Conservation (phyloP, 495 filamentous ascomycete genomes). For the Tetracladium setigerum region DNA sequence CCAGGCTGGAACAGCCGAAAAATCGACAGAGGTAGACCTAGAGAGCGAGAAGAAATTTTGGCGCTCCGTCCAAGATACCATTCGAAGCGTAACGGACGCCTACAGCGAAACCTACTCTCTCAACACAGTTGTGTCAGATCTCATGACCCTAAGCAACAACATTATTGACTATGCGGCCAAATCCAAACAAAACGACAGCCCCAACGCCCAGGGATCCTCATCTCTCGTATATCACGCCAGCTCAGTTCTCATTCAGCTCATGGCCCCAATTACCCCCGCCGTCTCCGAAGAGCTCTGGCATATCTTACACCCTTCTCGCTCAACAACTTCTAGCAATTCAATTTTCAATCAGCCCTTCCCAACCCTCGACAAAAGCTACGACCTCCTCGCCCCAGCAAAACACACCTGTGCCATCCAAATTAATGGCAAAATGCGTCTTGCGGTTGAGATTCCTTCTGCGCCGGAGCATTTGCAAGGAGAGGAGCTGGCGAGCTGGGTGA, state of each 20-base stretch:
- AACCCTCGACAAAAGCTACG: slow-evolving; percentile 38
- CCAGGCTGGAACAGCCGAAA: background rate
- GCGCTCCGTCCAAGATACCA: slow-evolving; percentile 56
- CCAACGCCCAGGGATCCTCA: background rate
- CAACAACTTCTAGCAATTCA: slow-evolving; percentile 17
- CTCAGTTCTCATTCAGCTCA: slow-evolving; percentile 51
- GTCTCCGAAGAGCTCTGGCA: slow-evolving; percentile 77
- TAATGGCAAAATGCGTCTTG: slow-evolving; percentile 65
- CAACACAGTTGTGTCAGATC: slow-evolving; percentile 74
- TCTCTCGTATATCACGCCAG: slow-evolving; percentile 3
- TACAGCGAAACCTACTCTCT: slow-evolving; percentile 63
- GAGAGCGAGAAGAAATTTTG: slow-evolving; percentile 50
- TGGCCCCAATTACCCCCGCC: slow-evolving; percentile 71
- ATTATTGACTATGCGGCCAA: slow-evolving; percentile 33
- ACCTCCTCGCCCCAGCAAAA: slow-evolving; percentile 25
- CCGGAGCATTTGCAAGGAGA: slow-evolving; percentile 15
- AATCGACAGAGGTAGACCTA: slow-evolving; percentile 5
- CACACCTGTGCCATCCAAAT: slow-evolving; percentile 59
- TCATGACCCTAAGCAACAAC: slow-evolving; percentile 70
- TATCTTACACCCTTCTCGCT: slow-evolving; percentile 33
- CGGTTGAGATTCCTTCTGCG: slow-evolving; percentile 45
- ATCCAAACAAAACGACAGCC: background rate
- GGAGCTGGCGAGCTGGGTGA: slow-evolving; percentile 47
- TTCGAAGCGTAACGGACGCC: slow-evolving; percentile 59
- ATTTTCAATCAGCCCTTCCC: slow-evolving; percentile 52